Percentiles rank a stretch among this genome's conserved stretches.
Conservation (phyloP, 2,329 filamentous ascomycete species). For the Fusarium chuoi region DNA sequence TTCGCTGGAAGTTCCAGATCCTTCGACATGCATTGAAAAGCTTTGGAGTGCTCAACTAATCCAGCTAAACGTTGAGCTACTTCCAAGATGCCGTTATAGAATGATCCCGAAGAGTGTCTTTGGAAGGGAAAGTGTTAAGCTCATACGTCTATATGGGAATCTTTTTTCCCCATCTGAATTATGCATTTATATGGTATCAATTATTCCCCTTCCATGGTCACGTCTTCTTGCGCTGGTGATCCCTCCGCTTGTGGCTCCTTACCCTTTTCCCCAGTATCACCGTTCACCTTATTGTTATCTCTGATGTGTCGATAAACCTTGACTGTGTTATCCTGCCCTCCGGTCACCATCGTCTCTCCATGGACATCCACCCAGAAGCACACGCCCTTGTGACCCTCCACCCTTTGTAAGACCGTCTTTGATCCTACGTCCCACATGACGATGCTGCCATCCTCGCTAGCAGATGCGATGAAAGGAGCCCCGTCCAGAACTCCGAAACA, state of each 20-base stretch:
- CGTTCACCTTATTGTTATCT: slow-evolving; percentile 33
- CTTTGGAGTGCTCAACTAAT: no score
- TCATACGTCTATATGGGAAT: no score
- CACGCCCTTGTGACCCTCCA: slow-evolving; percentile 63
- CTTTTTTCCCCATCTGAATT: no score
- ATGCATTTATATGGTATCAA: neutral
- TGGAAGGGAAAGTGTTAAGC: no score
- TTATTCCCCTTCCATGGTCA: slow-evolving; percentile 50
- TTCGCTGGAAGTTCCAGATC: no score
- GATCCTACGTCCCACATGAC: slow-evolving; percentile 90
- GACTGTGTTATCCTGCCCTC: slow-evolving; percentile 65
- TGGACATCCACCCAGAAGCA: slow-evolving; percentile 74
- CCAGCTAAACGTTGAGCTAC: no score
- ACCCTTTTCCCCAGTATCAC: neutral
- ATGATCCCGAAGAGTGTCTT: no score
- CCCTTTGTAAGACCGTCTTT: slow-evolving; percentile 82
- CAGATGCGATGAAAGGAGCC: slow-evolving; percentile 76
- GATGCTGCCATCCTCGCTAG: slow-evolving; percentile 87
- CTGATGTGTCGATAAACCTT: slow-evolving; percentile 57
- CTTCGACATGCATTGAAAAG: no score
- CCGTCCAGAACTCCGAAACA: slow-evolving; percentile 74
- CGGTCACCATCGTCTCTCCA: slow-evolving; percentile 66
- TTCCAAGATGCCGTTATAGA: no score
- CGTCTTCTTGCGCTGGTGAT: slow-evolving; percentile 52
- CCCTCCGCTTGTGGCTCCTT: slow-evolving; percentile 67